Base-by-base conservation (phyloP, 2,329 filamentous ascomycete species). In the Ilyonectria robusta region DNA sequence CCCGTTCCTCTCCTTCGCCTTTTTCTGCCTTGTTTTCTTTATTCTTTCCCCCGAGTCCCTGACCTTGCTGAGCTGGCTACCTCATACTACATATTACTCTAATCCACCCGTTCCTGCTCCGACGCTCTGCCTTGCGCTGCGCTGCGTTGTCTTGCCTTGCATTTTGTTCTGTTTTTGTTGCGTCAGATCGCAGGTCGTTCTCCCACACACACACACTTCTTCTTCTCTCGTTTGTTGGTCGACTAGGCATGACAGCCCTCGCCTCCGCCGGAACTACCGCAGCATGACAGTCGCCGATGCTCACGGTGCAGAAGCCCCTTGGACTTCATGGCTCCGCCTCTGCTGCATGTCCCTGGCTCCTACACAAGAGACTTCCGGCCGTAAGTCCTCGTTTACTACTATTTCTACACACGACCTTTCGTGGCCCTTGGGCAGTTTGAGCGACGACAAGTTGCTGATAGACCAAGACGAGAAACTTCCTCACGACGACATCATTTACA, bases 321-420 rank as follows among this genome's bases (percentile, higher is more conserved):
- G 81, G 75, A 74, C 80, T 66, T 84, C 84, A 68, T 87, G 85
- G 84, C 80, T 87, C 66, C 78, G 80, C 64, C 78, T 80, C 63
- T 87, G 85, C 75, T 87, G 85, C 75, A 75, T 76, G 69, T 80
- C 82, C 68, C 74, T 81, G 68, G 74, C 78, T 63, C 80, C 80
- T 72, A 79, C 79, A 56, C 79, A 82, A 67, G 80, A 83, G 71
- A 81, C 80, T 78, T 73, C 78, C 68, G 76, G 77, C 71, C 75
- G 79, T 74, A 80, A 80, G 82, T 78, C 69, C 59, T 62, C 70
- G 61, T 68, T 69, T 71, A 70, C 71, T 75, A 72, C 70, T 67
- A 62, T 62, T 68, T 69, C 70, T 61, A 51, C 67, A 29, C 59
- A 50, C 55, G 68, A 72, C 63, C 75, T 72, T 70, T 72, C 74